phyloP scores from a whole-genome alignment of 768 basidiomycete species.

The Cubamyces lactineus region DNA sequence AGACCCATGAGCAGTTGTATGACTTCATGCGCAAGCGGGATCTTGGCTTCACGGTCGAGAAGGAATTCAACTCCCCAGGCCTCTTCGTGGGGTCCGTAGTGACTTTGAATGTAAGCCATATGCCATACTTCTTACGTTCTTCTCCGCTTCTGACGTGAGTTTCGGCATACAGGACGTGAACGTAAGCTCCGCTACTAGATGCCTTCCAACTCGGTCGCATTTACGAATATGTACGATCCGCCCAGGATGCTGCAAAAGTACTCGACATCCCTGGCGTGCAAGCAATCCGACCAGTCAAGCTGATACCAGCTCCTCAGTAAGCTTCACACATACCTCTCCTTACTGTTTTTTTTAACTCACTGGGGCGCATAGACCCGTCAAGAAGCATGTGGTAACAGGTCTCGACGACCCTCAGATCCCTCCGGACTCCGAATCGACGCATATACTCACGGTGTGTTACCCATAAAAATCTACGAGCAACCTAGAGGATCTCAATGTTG shows the following conservation, averaged over 20 bases:
- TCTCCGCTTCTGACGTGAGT: not conserved
- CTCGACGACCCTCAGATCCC: slow-evolving; percentile 46
- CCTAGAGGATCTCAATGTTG: too few species aligned
- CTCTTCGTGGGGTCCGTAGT: slow-evolving; percentile 64
- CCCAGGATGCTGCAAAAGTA: slow-evolving; percentile 52
- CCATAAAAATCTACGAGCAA: too few species aligned
- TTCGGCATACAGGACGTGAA: slow-evolving; percentile 19
- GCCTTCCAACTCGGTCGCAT: not conserved
- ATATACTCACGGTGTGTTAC: slow-evolving; percentile 59
- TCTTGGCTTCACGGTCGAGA: slow-evolving; percentile 49
- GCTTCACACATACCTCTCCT: slow-evolving; percentile 4
- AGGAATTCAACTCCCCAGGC: slow-evolving; percentile 54
- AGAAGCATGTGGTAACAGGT: slow-evolving; percentile 44
- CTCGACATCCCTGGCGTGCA: slow-evolving; percentile 53
- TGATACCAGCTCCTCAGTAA: slow-evolving; percentile 47
- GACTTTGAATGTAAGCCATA: slow-evolving; percentile 45
- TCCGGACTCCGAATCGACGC: slow-evolving; percentile 52
- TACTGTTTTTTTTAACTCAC: too few species aligned
- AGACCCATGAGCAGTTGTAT: slow-evolving; percentile 60
- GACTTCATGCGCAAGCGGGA: slow-evolving; percentile 45
- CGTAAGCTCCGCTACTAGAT: slow-evolving; percentile 3
- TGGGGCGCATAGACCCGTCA: slow-evolving; percentile 47
- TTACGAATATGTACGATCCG: not conserved
- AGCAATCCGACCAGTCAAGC: slow-evolving; percentile 57
- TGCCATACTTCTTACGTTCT: not conserved